Evolutionary conservation across 225 moss, liverwort and hornwort species (phyloP), one percentile per base, ranked within the genome.

Genomic region (Pleurozium schreberi): DNA sequence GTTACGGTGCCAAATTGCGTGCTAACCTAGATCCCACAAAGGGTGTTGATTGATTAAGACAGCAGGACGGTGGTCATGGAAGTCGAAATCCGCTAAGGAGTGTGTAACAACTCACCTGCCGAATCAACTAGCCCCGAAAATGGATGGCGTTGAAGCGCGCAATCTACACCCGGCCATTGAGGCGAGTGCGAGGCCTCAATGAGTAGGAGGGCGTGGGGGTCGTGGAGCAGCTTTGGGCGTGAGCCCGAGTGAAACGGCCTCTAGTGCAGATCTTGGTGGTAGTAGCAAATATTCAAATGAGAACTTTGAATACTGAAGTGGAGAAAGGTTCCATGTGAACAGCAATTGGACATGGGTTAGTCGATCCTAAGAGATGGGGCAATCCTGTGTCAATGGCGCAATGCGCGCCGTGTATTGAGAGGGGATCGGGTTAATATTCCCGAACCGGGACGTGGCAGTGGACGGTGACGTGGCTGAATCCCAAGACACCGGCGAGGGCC

Each of bases 321-420:
- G 86, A 77, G 83, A 87, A 90, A 81, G 89, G 89, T 89, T 86
- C 64, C 17, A 66, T 66, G 66, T 36, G 66, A 66, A 58, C 58
- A 76, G 7, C 50, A 80, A 61, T 59, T 80, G 80, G 59, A 58
- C 42, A 80, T 60, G 80, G 80, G 80, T 80, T 42, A 80, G 80
- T 80, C 60, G 55, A 87, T 90, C 67, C 90, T 83, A 89, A 89
- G 85, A 89, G 59, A 89, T 85, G 85, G 78, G 89, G 49, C 84
- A 88, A 88, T 83, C 75, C 40, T 83, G 75, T 88, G 53, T 62
- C 84, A 89, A 84, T 84, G 77, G 89, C 79, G 67, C 89, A 85
- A 60, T 85, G 59, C 73, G 59, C 73, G 52, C 64, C 82, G 73
- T 86, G 81, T 55, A 84, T 89, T 52, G 31, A 85, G 80, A 89